Base-by-base conservation (phyloP, 768 basidiomycete genomes). In the Flagelloscypha sp. region DNA sequence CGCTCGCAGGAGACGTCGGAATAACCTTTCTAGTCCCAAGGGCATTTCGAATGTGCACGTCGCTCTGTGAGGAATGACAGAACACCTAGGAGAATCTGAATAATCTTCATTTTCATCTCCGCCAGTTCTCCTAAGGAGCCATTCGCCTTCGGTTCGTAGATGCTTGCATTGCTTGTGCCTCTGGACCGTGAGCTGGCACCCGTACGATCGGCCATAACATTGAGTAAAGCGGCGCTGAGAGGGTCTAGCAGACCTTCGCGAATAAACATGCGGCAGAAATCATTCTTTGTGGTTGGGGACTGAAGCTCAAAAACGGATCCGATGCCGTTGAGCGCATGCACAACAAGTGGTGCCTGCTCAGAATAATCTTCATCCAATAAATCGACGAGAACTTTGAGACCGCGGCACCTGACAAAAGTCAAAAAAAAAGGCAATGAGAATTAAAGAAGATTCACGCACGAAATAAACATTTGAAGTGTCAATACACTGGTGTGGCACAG, bases 191-290 rank as follows among this genome's bases (percentile, higher is more conserved):
- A n/a, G n/a, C n/a, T n/a, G n/a, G n/a, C n/a, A n/a, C n/a, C n/a
- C n/a, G n/a, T n/a, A 7, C 74, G 72, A 38, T 74, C 80, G 3
- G 75, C 72, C 70, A 93, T 87, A 36, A 97, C 86, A 48, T 88
- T 84, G 39, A 94, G 62, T 17, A 99, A 59, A 2, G 94, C 95
- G 2, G 83, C 78, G 1, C 92, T 88, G 1, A 99, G 63, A 1
- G 95, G 94, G 46, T 95, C 93, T 30, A 95, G 66, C 3, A 99
- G 65, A 18, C 95, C 95, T 60, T 98, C 95, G 5, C 90, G 73
- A 27, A 95, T 88, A 63, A 98, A 94, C 84, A 98, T 93, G 7
- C 95, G 76, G 52, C 93, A 97, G 54, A 98, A 98, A 58, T 98
- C 95, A 52, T 95, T 97, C 57, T 95, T 89, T 8, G 93, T 92